phyloP scores from a whole-genome alignment of 306 rosid genomes.

The Macrotyloma uniflorum region DNA sequence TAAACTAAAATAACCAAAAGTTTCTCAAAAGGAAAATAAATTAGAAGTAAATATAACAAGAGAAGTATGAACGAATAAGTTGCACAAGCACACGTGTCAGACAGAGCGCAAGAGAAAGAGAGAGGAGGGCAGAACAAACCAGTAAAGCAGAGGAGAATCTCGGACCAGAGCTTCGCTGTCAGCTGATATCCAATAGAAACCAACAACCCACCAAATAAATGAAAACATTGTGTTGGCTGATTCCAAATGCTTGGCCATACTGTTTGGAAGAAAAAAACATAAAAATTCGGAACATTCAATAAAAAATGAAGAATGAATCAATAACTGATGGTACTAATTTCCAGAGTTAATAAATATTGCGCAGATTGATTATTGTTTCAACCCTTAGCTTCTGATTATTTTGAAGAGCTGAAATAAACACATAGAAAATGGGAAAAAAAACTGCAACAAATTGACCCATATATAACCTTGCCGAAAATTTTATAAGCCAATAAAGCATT shows the following conservation, averaged over 20 bases:
- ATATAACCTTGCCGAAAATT: background rate
- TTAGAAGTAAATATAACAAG: background rate
- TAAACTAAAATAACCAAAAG: slow-evolving; percentile 17
- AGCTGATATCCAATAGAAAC: slow-evolving; percentile 95
- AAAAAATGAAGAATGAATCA: background rate
- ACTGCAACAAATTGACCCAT: background rate
- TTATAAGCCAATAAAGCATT: background rate
- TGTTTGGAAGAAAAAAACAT: slow-evolving; percentile 29
- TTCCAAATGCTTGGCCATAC: slow-evolving; percentile 88
- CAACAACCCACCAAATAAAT: slow-evolving; percentile 97
- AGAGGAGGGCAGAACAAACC: slow-evolving; percentile 53
- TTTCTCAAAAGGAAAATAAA: slow-evolving; percentile 32
- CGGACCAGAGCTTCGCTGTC: slow-evolving; percentile 68
- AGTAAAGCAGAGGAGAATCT: slow-evolving; percentile 83
- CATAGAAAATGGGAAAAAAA: background rate
- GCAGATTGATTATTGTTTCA: background rate
- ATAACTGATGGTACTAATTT: background rate
- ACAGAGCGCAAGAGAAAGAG: slow-evolving; percentile 15
- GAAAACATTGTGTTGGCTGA: slow-evolving; percentile 98
- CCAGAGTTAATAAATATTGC: background rate
- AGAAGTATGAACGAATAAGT: slow-evolving; percentile 21
- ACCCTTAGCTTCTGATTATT: background rate
- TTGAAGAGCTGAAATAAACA: background rate
- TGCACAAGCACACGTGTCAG: slow-evolving; percentile 7
- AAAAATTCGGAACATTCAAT: background rate